Evolutionary conservation across 441 rosid genomes (phyloP).

Genomic region (Pelargonium citronellum): DNA sequence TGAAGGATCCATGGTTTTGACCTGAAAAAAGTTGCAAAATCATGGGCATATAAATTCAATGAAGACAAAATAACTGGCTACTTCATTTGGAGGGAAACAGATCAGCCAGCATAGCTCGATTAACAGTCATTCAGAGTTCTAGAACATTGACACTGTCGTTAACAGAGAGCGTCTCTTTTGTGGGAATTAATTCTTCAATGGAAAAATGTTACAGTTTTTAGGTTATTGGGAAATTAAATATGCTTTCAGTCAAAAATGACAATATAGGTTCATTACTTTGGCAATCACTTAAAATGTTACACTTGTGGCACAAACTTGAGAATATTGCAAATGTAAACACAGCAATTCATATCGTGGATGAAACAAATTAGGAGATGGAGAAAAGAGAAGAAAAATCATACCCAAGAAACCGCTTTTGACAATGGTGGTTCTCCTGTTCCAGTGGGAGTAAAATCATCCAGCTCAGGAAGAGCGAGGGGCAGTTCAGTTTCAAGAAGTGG

Average conservation of each 20-base stretch:
- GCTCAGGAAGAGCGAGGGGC: constrained; percentile 81
- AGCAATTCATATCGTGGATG: background rate
- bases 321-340: too few relatives aligned
- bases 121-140: background rate
- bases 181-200: background rate
- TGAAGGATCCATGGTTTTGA: constrained; percentile 49
- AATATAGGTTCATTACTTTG: background rate
- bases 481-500: constrained; percentile 70
- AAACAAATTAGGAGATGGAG: background rate
- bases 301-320: background rate
- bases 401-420: constrained; percentile 81
- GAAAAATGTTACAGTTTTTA: background rate
- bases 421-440: constrained; percentile 96
- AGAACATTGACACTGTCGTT: background rate
- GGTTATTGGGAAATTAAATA: background rate
- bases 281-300: background rate
- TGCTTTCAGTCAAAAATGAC: background rate
- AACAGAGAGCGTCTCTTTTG: background rate
- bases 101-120: background rate
- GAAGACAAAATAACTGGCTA: constrained; percentile 1
- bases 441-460: constrained; percentile 89
- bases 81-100: background rate
- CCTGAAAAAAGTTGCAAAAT: constrained; percentile 39
- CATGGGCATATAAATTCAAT: background rate
- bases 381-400: constrained; percentile 22